These are phyloP conservation scores for Sugiyamaella chiloensis DNA, from an alignment of 805 yeast genomes.

Conservation along the genomic window DNA sequence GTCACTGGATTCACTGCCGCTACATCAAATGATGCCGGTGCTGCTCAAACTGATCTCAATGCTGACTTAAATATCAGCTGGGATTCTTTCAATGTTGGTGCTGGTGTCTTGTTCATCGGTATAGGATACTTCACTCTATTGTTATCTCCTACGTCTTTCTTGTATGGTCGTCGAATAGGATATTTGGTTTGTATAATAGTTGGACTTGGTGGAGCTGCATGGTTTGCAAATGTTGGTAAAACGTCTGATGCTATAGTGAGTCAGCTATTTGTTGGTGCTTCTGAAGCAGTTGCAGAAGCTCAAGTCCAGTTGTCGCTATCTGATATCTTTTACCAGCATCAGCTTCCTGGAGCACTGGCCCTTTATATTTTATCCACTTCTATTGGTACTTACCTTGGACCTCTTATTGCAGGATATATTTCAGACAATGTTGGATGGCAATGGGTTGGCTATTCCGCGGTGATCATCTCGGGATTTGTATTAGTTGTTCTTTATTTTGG, in stretches of 20 bases:
- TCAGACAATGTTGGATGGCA: conserved; percentile 57
- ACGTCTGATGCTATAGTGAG: conserved; percentile 71
- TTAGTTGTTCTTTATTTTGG: conserved; percentile 53
- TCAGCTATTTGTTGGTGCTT: conserved; percentile 74
- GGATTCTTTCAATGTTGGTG: conserved; percentile 72
- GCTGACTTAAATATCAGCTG: conserved; percentile 61
- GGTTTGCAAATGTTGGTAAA: conserved; percentile 60
- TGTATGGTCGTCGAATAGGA: conserved; percentile 65
- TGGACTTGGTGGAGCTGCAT: conserved; percentile 63
- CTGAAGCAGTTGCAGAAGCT: conserved; percentile 80
- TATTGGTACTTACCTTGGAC: conserved; percentile 76
- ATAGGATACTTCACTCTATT: conserved; percentile 65
- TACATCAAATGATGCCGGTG: conserved; percentile 68
- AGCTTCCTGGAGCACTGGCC: conserved; percentile 69
- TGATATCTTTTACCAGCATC: conserved; percentile 76
- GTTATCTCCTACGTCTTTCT: conserved; percentile 63
- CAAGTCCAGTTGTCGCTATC: conserved; percentile 62
- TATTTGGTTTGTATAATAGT: conserved; percentile 57
- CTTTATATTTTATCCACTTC: conserved; percentile 72
- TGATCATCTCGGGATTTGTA: conserved; percentile 60
- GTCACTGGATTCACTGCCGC: conserved; percentile 49
- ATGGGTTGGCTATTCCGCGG: conserved; percentile 74
- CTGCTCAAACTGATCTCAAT: conserved; percentile 64
- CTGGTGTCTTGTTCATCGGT: conserved; percentile 70
- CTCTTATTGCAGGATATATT: conserved; percentile 70